phyloP scores from a whole-genome alignment of 2,329 filamentous ascomycete species.

The Stemphylium lycopersici region DNA sequence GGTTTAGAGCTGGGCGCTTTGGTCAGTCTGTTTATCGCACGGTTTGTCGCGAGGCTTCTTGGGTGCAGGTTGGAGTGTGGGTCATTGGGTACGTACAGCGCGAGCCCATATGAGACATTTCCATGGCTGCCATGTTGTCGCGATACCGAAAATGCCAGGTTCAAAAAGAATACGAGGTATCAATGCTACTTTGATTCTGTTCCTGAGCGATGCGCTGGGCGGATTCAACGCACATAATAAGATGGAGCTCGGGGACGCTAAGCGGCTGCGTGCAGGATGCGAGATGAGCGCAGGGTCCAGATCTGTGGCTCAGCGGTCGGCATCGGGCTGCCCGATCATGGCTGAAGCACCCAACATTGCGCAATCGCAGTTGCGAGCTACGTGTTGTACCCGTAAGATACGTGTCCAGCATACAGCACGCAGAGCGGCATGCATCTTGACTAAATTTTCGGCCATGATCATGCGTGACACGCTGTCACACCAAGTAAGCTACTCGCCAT shows the following conservation, averaged over 20 bases:
- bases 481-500: not conserved
- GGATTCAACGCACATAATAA: conserved; percentile 9
- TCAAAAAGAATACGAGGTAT: conserved; percentile 3
- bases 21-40: conserved; percentile 6
- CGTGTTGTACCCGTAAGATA: conserved; percentile 4
- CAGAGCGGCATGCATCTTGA: not conserved
- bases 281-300: conserved; percentile 27
- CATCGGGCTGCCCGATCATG: conserved; percentile 10
- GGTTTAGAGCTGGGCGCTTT: conserved; percentile 40
- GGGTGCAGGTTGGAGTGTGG: not conserved
- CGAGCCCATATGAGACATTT: conserved; percentile 46
- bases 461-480: conserved; percentile 5
- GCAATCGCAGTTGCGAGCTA: conserved; percentile 4
- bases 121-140: conserved; percentile 36
- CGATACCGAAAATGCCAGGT: conserved; percentile 12
- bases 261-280: conserved; percentile 23
- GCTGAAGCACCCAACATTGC: conserved; percentile 1
- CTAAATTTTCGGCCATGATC: not conserved
- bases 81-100: conserved; percentile 32
- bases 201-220: conserved; percentile 8
- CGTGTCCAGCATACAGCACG: not conserved
- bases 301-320: conserved; percentile 17
- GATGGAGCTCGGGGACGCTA: conserved; percentile 25
- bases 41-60: not conserved
- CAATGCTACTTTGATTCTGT: conserved; percentile 23